Base-by-base conservation (phyloP, 148 eudicot species). In the Dysphania ambrosioides region DNA sequence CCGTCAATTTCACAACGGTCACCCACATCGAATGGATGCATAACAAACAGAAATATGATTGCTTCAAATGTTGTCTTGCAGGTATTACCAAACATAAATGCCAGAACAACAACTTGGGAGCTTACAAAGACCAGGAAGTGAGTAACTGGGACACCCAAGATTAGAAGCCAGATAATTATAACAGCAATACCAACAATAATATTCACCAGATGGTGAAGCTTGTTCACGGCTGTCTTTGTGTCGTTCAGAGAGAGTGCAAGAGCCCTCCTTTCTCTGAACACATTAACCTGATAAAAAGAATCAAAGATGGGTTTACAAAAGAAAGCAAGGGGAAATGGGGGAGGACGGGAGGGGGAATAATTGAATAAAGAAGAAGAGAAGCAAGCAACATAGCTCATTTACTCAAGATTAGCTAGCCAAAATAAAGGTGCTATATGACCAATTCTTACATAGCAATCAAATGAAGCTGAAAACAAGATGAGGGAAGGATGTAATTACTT, bases 31-130 rank as follows among this genome's bases (percentile, higher is more conserved):
- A 80, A 80, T 0, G 83, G 83, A 66, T 80, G 83, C 79, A 80
- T 80, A 49, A 88, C 91, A 77, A 92, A 92, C 64, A 92, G 78
- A 65, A 92, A 92, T 76, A 90, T 83, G 78, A 92, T 88, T 24
- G 97, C 96, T 78, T 92, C 97, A 72, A 86, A 90, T 66, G 90
- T 87, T 8, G 97, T 90, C 85, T 92, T 90, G 89, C 84, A 88
- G 7, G 90, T 83, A 79, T 92, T 88, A 3, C 93, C 89, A 16
- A 88, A 88, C 83, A 88, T 71, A 64, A 87, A 92, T 26, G 83
- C 90, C 12, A 84, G 77, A 68, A 88, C 82, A 23, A 92, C 85
- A 38, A 87, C 73, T 77, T 90, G 89, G 29, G 96, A 88, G 75
- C 90, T 87, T 40, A 87, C 42, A 41, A 92, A 86, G 47, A 92